Conservation (phyloP, 164 flowering plant species). For the Berberis thunbergii region DNA sequence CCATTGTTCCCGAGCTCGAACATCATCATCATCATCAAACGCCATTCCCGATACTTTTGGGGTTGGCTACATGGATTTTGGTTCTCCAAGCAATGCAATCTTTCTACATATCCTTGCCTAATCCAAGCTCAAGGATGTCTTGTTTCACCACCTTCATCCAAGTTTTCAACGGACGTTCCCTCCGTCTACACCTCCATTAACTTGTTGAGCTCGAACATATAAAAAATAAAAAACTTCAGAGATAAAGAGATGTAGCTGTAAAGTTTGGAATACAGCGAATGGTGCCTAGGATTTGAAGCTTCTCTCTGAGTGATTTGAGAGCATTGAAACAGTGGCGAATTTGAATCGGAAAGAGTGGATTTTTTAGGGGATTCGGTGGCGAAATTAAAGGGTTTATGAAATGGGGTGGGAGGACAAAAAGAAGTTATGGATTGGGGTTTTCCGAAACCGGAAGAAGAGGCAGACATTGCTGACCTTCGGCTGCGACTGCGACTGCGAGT, state of each 20-base stretch:
- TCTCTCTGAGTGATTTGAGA: slow-evolving; percentile 33
- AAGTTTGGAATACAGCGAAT: slow-evolving; percentile 33
- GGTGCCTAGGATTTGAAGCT: slow-evolving; percentile 19
- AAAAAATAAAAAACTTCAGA: neutral
- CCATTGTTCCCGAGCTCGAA: too few relatives aligned
- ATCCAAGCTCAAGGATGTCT: too few relatives aligned
- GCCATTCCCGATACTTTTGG: too few relatives aligned
- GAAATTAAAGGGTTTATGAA: slow-evolving; percentile 15
- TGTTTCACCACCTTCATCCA: too few relatives aligned
- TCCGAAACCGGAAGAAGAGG: slow-evolving; percentile 10
- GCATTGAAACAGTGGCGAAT: slow-evolving; percentile 43
- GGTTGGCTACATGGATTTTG: too few relatives aligned
- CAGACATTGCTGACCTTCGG: slow-evolving; percentile 28
- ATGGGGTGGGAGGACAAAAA: slow-evolving; percentile 8
- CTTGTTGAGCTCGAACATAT: neutral
- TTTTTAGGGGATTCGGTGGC: slow-evolving; percentile 27
- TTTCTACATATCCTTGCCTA: too few relatives aligned
- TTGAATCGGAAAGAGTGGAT: slow-evolving; percentile 42
- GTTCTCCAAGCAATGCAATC: too few relatives aligned
- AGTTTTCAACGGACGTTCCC: too few relatives aligned
- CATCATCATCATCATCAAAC: too few relatives aligned
- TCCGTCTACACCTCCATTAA: too few relatives aligned
- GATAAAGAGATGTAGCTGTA: slow-evolving; percentile 32
- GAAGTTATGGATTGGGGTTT: neutral
- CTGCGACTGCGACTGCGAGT: slow-evolving; percentile 18